phyloP scores from a whole-genome alignment of 2,329 filamentous ascomycete genomes.

The Colletotrichum karsti region DNA sequence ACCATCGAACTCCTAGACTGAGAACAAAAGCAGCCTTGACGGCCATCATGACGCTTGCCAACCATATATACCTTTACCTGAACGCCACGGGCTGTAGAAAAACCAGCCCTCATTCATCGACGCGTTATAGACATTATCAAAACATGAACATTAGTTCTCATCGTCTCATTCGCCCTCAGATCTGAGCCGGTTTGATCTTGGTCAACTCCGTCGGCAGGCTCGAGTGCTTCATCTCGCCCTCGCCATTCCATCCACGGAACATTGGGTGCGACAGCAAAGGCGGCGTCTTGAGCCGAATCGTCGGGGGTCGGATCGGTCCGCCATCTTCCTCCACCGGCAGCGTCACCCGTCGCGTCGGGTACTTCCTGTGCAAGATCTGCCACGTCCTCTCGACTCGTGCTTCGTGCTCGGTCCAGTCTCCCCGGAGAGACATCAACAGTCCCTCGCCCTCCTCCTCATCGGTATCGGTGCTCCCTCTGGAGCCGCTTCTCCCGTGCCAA shows the following conservation, averaged over 20 bases:
- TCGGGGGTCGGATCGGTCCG: conserved; percentile 16
- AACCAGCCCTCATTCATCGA: conserved; percentile 6
- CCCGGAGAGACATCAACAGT: background rate
- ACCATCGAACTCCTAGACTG: background rate
- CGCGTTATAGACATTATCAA: conserved; percentile 19
- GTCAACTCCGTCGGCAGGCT: conserved; percentile 22
- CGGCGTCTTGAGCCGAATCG: conserved; percentile 22
- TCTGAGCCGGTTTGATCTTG: conserved; percentile 15
- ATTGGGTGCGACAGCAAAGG: conserved; percentile 25
- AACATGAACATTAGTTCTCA: background rate
- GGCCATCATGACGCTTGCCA: background rate
- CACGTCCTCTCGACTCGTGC: conserved; percentile 24
- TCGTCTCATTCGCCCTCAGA: background rate
- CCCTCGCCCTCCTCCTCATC: conserved; percentile 20
- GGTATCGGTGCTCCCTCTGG: background rate
- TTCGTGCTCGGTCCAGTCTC: conserved; percentile 23
- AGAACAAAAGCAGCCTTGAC: background rate
- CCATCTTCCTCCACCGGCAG: conserved; percentile 14
- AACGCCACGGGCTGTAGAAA: conserved; percentile 1
- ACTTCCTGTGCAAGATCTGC: conserved; percentile 26
- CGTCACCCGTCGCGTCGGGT: conserved; percentile 18
- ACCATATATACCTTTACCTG: background rate
- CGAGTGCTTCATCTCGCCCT: background rate
- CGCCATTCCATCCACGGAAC: conserved; percentile 21
- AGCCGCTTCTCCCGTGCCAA: conserved; percentile 8